Base-by-base conservation (phyloP, 2,329 filamentous ascomycete genomes). In the Didymella glomerata region DNA sequence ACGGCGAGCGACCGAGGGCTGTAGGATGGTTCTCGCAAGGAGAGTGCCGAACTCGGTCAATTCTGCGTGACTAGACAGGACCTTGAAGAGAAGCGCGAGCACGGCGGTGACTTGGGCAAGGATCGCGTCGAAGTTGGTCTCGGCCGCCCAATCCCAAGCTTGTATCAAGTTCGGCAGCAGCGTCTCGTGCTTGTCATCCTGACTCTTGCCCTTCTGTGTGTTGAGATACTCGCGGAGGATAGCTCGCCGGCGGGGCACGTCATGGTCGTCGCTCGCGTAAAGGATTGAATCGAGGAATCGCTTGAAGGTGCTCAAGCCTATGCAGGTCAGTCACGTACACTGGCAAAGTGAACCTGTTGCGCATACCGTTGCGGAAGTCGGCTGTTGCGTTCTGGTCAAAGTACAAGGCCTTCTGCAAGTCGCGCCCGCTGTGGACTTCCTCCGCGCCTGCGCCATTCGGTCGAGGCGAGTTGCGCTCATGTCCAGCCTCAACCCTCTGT, bases 141-240 rank as follows among this genome's bases (percentile, higher is more conserved):
- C 88, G 28, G 88, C 87, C 4, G 91, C 93, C 79, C 91, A 93
- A 47, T 87, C 88, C 94, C 94, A 98, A 59, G 88, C 92, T 68
- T 96, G 90, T 78, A 96, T 90, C 38, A 98, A 80, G 68, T 97
- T 92, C 2, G 85, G 80, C 28, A 98, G 85, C 67, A 89, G 92
- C 24, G 88, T 81, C 7, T 85, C 81, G 52, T 86, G 82, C 51
- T 86, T 84, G 36, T 87, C 86, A 30, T 81, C 80, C 18, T 76
- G 72, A 49, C 76, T 78, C 60, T 77, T 76, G 18, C 81, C 79
- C 59, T 81, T 83, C 70, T 88, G 84, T 44, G 82, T 80, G 44
- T 87, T 84, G 48, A 95, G 85, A 72, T 90, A 95, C 65, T 91
- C 86, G 64, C 83, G 83, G 30, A 94, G 79, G 51, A 94, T 88